Evolutionary conservation across 805 yeast genomes (phyloP).

Genomic region (Ogataea pilisensis): DNA sequence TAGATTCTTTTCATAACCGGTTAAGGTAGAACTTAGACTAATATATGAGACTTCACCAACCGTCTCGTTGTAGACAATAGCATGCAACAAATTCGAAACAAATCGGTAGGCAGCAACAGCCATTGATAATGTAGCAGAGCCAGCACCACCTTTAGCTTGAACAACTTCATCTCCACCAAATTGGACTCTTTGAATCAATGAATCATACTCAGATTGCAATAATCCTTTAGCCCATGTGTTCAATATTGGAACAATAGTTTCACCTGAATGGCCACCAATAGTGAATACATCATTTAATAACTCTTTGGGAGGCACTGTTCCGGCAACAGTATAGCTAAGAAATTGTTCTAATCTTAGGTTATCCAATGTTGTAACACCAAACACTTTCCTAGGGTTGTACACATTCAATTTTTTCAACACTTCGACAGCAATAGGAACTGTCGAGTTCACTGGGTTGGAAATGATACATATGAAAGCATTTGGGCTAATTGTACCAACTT

Average conservation of each 20-base stretch:
- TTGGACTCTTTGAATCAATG: conserved; percentile 81
- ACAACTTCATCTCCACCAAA: conserved; percentile 91
- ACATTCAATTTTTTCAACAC: conserved; percentile 49
- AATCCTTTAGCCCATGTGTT: conserved; percentile 4
- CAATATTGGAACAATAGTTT: conserved; percentile 76
- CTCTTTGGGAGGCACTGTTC: conserved; percentile 15
- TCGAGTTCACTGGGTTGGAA: conserved; percentile 59
- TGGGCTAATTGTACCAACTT: conserved; percentile 46
- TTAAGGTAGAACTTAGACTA: conserved; percentile 48
- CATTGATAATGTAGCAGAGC: conserved; percentile 95
- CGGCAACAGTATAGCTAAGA: conserved; percentile 3
- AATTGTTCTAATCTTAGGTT: conserved; percentile 37
- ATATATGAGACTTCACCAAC: conserved; percentile 46
- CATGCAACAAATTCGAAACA: conserved; percentile 44
- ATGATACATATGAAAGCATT: conserved; percentile 52
- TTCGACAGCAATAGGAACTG: conserved; percentile 58
- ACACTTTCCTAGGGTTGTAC: conserved; percentile 47
- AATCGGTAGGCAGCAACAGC: conserved; percentile 89
- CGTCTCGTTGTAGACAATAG: conserved; percentile 5
- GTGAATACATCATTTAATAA: conserved; percentile 41
- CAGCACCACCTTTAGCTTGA: conserved; percentile 89
- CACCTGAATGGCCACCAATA: conserved; percentile 93
- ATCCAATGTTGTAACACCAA: conserved; percentile 60
- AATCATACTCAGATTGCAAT: conserved; percentile 31
- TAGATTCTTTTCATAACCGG: conserved; percentile 38